Percentiles rank a stretch among this genome's conserved stretches.
These are phyloP conservation scores for Nicotiana noctiflora DNA, from an alignment of 257 asterid genomes.

Conservation along the genomic window DNA sequence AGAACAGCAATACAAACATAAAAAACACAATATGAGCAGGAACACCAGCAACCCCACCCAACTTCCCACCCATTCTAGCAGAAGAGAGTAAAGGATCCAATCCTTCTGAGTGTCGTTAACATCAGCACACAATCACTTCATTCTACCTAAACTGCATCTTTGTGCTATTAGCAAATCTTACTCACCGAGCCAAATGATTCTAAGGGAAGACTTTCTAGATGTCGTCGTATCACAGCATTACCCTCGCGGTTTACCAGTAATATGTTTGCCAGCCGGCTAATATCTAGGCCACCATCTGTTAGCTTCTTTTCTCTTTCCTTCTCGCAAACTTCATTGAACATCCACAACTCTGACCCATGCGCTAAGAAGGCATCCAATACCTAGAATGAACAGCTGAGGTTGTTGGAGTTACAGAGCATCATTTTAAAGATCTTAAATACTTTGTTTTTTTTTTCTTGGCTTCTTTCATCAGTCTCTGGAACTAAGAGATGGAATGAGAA, in stretches of 20 bases:
- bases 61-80: not conserved
- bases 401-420: not conserved
- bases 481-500: slow-evolving; percentile 9
- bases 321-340: slow-evolving; percentile 85
- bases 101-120: not conserved
- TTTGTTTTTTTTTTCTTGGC: not conserved
- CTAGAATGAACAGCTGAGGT: slow-evolving; percentile 26
- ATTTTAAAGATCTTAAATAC: slow-evolving; percentile 2
- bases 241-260: slow-evolving; percentile 78
- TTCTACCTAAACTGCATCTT: not conserved
- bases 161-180: slow-evolving; percentile 7
- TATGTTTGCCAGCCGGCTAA: slow-evolving; percentile 56
- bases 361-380: slow-evolving; percentile 89
- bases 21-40: not conserved
- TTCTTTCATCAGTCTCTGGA: slow-evolving; percentile 9
- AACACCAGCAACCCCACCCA: not conserved
- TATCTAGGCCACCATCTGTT: slow-evolving; percentile 77
- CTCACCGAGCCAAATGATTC: slow-evolving; percentile 89
- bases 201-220: slow-evolving; percentile 86
- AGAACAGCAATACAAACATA: not conserved
- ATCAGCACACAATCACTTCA: not conserved
- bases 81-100: not conserved
- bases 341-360: slow-evolving; percentile 77
- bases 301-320: slow-evolving; percentile 70
- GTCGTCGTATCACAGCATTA: slow-evolving; percentile 78